Evolutionary conservation across 2,329 filamentous ascomycete species (phyloP).

Genomic region (Pestalotiopsis sp.): DNA sequence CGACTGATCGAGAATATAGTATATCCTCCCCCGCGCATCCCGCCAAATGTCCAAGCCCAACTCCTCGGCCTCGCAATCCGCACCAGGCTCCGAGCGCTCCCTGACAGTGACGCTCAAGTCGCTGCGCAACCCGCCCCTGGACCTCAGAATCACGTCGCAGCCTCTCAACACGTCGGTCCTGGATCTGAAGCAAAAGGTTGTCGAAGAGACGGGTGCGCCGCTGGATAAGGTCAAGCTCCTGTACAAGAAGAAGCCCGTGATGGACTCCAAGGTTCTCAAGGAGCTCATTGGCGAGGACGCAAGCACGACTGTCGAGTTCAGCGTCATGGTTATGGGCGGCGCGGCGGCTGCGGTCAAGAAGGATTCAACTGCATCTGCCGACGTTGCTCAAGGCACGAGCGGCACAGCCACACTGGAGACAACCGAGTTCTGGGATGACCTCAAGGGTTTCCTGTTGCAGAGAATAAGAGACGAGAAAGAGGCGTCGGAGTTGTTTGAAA

Average conservation of each 20-base stretch:
- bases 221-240: constrained; percentile 85
- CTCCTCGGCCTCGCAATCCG: constrained; percentile 37
- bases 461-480: constrained; percentile 71
- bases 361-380: constrained; percentile 42
- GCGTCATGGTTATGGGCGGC: constrained; percentile 86
- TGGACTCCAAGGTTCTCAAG: constrained; percentile 75
- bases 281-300: constrained; percentile 66
- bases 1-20: constrained; percentile 46
- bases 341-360: constrained; percentile 44
- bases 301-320: constrained; percentile 68
- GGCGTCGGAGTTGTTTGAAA: constrained; percentile 63
- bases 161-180: constrained; percentile 73
- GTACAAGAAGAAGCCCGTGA: constrained; percentile 82
- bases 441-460: constrained; percentile 79
- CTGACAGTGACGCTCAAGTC: constrained; percentile 70
- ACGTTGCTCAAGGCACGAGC: constrained; percentile 53
- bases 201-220: constrained; percentile 62
- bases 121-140: constrained; percentile 73
- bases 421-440: constrained; percentile 83
- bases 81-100: constrained; percentile 55
- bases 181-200: constrained; percentile 74
- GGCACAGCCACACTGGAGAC: constrained; percentile 65
- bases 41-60: constrained; percentile 54
- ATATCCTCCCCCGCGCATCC: constrained; percentile 71
- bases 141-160: constrained; percentile 66